Percentiles rank a stretch among this genome's conserved stretches.
Conservation (phyloP, 805 yeast species). For the Suhomyces xylopsoci region DNA sequence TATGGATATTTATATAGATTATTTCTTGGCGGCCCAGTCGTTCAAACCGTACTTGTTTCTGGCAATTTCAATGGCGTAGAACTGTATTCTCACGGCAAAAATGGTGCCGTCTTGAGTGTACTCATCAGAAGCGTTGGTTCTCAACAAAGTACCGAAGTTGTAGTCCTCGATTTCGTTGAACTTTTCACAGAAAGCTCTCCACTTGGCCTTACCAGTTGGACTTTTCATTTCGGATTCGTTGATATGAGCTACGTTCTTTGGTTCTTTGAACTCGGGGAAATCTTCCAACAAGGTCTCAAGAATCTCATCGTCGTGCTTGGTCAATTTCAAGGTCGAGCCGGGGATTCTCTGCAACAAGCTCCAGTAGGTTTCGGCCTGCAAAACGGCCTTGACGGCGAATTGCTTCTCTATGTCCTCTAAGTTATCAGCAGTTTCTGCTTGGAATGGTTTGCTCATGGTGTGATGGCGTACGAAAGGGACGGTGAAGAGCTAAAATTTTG, state of each 20-base stretch:
- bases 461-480: background rate
- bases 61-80: constrained; percentile 90
- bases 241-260: constrained; percentile 53
- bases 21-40: constrained; percentile 66
- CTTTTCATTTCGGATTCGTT: constrained; percentile 82
- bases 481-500: background rate
- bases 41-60: constrained; percentile 88
- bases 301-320: constrained; percentile 70
- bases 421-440: constrained; percentile 91
- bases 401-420: constrained; percentile 95
- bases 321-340: constrained; percentile 75
- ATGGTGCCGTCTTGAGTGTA: constrained; percentile 82
- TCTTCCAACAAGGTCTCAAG: constrained; percentile 55
- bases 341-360: constrained; percentile 64
- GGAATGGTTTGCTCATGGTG: constrained; percentile 46
- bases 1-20: background rate
- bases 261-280: constrained; percentile 85
- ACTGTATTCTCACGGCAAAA: constrained; percentile 90
- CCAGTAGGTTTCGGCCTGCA: constrained; percentile 96
- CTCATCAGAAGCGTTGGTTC: constrained; percentile 68
- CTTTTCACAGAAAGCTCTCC: constrained; percentile 84
- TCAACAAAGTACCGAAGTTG: constrained; percentile 91
- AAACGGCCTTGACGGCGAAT: constrained; percentile 96
- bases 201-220: constrained; percentile 72
- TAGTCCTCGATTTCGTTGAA: constrained; percentile 88